Conservation (phyloP, 2,329 filamentous ascomycete genomes). For the Colletotrichum viniferum region DNA sequence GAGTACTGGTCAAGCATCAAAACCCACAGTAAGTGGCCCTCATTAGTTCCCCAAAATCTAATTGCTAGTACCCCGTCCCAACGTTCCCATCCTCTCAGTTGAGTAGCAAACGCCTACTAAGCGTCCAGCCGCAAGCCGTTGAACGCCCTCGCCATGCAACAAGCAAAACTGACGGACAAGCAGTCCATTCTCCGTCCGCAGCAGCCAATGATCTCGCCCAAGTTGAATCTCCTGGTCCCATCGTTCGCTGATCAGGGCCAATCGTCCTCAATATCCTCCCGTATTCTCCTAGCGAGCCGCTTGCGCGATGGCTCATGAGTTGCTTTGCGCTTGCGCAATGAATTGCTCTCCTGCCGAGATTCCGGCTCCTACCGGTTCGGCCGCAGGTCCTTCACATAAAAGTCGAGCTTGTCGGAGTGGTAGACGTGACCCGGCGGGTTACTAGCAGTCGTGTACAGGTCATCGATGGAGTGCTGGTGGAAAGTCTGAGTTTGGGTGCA, state of each 20-base stretch:
- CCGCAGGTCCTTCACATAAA: conserved; percentile 61
- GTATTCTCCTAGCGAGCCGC: background rate
- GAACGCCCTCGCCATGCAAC: conserved; percentile 19
- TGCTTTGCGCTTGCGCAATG: background rate
- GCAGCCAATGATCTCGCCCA: background rate
- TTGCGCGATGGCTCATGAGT: background rate
- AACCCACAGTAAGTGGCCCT: fast-evolving
- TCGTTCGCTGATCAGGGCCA: background rate
- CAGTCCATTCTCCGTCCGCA: background rate
- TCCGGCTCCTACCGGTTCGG: conserved; percentile 27
- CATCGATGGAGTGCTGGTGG: conserved; percentile 71
- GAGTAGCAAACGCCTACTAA: background rate
- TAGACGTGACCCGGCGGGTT: conserved; percentile 72
- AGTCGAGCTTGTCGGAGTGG: conserved; percentile 69
- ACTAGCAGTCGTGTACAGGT: conserved; percentile 79
- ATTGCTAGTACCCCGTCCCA: no score
- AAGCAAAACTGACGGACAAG: background rate
- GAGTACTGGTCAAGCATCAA: no score
- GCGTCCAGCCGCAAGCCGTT: background rate
- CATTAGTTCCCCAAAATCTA: no score
- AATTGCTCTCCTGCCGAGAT: background rate
- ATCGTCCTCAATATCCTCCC: background rate
- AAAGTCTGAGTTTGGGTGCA: conserved; percentile 83
- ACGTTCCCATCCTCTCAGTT: background rate
- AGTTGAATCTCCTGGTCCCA: background rate